phyloP scores from a whole-genome alignment of 441 rosid species.

The Populus tomentosa region DNA sequence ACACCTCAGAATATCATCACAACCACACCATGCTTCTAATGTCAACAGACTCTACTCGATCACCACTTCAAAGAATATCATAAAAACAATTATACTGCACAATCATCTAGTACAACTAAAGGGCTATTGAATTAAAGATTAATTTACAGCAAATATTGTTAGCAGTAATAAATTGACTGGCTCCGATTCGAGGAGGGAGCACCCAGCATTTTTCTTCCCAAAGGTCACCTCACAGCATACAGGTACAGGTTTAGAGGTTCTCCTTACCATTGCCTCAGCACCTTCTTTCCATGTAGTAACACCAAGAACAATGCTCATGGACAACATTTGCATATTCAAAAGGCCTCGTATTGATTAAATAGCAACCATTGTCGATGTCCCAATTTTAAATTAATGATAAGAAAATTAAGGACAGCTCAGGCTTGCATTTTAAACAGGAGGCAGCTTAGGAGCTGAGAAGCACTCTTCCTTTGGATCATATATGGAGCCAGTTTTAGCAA shows the following conservation, averaged over 20 bases:
- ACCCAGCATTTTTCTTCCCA: neutral
- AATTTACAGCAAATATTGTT: neutral
- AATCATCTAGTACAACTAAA: neutral
- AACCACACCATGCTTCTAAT: neutral
- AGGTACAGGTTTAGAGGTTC: neutral
- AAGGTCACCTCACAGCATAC: neutral
- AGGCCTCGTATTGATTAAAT: neutral
- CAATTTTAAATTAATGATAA: neutral
- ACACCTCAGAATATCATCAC: neutral
- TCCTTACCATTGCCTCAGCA: neutral
- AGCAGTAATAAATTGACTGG: neutral
- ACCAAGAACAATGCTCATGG: neutral
- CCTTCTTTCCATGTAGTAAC: neutral
- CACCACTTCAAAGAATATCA: neutral
- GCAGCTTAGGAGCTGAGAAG: neutral
- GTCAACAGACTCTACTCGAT: neutral
- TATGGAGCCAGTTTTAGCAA: neutral
- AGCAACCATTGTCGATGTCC: neutral
- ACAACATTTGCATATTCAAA: neutral
- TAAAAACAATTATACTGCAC: conserved; percentile 17
- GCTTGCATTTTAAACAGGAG: neutral
- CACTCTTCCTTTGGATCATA: neutral
- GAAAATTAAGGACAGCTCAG: neutral
- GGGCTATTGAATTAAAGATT: neutral
- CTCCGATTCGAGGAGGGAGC: neutral